phyloP scores from a whole-genome alignment of 176 grass and related monocot species.

The Echinochloa phyllopogon region DNA sequence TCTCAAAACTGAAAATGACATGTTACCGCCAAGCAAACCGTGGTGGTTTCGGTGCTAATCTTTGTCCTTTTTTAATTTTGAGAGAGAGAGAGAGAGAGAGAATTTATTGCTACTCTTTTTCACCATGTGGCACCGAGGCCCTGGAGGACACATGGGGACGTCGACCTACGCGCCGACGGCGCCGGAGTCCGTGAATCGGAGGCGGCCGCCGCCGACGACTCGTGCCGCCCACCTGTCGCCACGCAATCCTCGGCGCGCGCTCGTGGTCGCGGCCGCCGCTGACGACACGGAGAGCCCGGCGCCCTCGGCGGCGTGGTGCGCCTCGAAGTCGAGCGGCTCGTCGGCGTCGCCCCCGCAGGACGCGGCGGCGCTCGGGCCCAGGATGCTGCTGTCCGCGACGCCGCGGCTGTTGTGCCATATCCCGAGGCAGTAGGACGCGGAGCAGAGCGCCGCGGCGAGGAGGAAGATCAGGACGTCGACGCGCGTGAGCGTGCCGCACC shows the following conservation, averaged over 20 bases:
- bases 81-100: too few species aligned
- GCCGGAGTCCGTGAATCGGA: slow-evolving; percentile 50
- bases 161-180: slow-evolving; percentile 58
- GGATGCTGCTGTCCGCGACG: slow-evolving; percentile 28
- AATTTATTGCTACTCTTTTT: background rate
- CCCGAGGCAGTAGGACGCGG: slow-evolving; percentile 64
- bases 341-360: slow-evolving; percentile 37
- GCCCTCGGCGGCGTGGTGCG: slow-evolving; percentile 62
- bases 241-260: slow-evolving; percentile 34
- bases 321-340: slow-evolving; percentile 64
- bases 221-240: slow-evolving; percentile 27
- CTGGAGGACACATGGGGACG: slow-evolving; percentile 30
- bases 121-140: background rate
- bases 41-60: background rate
- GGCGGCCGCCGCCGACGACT: slow-evolving; percentile 15
- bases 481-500: slow-evolving; percentile 29
- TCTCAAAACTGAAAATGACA: slow-evolving; percentile 2
- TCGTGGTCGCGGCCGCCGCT: background rate
- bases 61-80: too few species aligned
- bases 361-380: slow-evolving; percentile 17
- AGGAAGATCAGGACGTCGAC: slow-evolving; percentile 48
- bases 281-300: slow-evolving; percentile 50
- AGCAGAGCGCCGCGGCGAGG: slow-evolving; percentile 53
- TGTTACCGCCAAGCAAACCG: background rate
- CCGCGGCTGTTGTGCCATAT: slow-evolving; percentile 68